Conservation (phyloP, 2,329 filamentous ascomycete genomes). For the Phaeosphaeriaceae sp. region DNA sequence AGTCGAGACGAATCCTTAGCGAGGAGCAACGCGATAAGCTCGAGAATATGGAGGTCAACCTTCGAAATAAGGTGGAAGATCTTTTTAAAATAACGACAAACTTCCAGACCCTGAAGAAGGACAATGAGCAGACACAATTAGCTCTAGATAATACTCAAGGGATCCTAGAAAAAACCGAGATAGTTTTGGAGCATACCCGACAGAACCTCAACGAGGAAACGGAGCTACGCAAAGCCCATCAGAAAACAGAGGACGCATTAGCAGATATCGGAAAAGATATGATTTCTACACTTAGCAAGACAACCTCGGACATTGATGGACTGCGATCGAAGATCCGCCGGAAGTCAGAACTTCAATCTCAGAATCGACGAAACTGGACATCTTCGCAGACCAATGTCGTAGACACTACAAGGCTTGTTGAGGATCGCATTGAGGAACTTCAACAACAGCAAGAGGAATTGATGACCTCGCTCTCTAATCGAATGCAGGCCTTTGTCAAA, state of each 20-base stretch:
- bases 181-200: slow-evolving; percentile 78
- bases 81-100: slow-evolving; percentile 84
- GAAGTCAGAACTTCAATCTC: slow-evolving; percentile 79
- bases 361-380: slow-evolving; percentile 81
- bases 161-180: slow-evolving; percentile 85
- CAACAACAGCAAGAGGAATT: slow-evolving; percentile 74
- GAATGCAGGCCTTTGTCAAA: slow-evolving; percentile 78
- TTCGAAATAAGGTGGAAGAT: slow-evolving; percentile 93
- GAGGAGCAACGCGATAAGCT: slow-evolving; percentile 94
- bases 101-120: slow-evolving; percentile 87
- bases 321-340: slow-evolving; percentile 86
- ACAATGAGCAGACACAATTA: slow-evolving; percentile 77
- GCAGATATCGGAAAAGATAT: slow-evolving; percentile 75
- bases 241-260: slow-evolving; percentile 81
- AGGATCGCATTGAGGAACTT: slow-evolving; percentile 75
- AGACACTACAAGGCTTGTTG: slow-evolving; percentile 77
- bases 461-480: slow-evolving; percentile 69
- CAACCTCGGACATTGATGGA: slow-evolving; percentile 79
- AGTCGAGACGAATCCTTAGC: slow-evolving; percentile 86
- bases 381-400: slow-evolving; percentile 76
- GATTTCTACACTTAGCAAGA: slow-evolving; percentile 76
- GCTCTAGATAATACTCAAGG: slow-evolving; percentile 80
- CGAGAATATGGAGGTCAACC: slow-evolving; percentile 86
- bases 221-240: slow-evolving; percentile 79
- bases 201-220: slow-evolving; percentile 80